Conservation (phyloP, 2,329 filamentous ascomycete genomes). For the Lasiodiplodia gonubiensis region DNA sequence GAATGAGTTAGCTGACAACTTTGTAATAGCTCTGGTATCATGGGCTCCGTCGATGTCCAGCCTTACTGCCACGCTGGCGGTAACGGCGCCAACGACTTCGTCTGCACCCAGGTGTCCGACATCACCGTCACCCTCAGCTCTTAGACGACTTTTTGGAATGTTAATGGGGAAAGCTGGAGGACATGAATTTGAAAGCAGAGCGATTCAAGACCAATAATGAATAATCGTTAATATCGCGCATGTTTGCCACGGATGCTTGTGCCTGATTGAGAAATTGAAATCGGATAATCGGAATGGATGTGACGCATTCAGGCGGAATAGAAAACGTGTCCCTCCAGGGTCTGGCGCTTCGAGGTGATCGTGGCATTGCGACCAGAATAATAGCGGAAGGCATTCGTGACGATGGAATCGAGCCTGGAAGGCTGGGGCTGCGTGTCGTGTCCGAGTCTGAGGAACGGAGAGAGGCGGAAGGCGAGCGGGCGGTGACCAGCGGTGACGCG, state of each 20-base stretch:
- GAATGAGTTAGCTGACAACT: neutral
- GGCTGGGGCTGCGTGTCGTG: no score
- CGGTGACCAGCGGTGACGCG: neutral
- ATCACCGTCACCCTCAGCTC: neutral
- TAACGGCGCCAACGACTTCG: neutral
- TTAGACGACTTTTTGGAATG: neutral
- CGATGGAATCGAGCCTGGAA: no score
- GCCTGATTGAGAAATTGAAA: neutral
- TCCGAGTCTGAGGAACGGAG: neutral
- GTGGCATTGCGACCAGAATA: no score
- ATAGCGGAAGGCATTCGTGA: no score
- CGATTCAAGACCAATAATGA: neutral
- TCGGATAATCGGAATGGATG: neutral
- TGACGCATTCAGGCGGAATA: neutral
- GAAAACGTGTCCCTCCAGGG: no score
- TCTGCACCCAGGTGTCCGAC: neutral
- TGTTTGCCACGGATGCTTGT: neutral
- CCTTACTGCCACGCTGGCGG: slow-evolving; percentile 4
- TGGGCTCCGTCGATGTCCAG: neutral
- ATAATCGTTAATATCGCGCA: neutral
- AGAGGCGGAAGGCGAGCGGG: neutral
- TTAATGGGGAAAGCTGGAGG: neutral
- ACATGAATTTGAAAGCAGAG: neutral
- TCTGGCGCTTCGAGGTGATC: no score
- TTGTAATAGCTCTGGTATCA: neutral